phyloP scores from a whole-genome alignment of 176 grass and related monocot genomes.

The Musa beccarii region DNA sequence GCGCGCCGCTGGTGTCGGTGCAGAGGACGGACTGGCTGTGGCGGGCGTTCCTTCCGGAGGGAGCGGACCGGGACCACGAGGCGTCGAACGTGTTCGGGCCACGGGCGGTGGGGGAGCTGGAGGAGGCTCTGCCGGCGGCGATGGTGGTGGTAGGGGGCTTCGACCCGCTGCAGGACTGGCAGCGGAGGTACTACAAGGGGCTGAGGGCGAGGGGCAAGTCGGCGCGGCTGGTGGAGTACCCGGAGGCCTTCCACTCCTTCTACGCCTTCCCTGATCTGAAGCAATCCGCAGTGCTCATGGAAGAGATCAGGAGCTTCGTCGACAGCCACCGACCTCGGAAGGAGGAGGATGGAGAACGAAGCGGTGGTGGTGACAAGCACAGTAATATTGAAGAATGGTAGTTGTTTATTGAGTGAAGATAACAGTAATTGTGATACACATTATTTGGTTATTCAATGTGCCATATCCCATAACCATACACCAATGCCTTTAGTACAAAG shows the following conservation, averaged over 20 bases:
- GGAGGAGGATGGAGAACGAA: neutral
- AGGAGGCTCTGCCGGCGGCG: constrained; percentile 19
- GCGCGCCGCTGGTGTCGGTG: constrained; percentile 45
- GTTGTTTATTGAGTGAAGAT: no score
- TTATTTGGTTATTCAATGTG: no score
- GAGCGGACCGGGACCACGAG: constrained; percentile 45
- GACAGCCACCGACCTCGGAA: neutral
- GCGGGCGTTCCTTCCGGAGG: constrained; percentile 73
- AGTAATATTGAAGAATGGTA: no score
- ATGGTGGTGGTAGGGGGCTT: constrained; percentile 58
- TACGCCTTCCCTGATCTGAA: constrained; percentile 67
- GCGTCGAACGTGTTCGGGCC: neutral
- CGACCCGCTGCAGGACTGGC: constrained; percentile 77
- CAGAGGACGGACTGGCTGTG: constrained; percentile 69
- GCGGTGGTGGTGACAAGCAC: no score
- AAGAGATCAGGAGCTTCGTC: constrained; percentile 47
- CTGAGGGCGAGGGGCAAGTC: constrained; percentile 30
- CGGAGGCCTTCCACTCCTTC: constrained; percentile 66
- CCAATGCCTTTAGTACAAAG: no score
- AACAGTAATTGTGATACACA: no score
- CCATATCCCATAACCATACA: no score
- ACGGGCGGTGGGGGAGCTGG: no score
- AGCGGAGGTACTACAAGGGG: constrained; percentile 47
- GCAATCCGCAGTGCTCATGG: constrained; percentile 35
- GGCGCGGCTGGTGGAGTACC: constrained; percentile 53